A percentile compares a stretch with the other conserved stretches of the same genome.
These are phyloP conservation scores for Voacanga thouarsii DNA, from an alignment of 257 asterid genomes.

Conservation along the genomic window DNA sequence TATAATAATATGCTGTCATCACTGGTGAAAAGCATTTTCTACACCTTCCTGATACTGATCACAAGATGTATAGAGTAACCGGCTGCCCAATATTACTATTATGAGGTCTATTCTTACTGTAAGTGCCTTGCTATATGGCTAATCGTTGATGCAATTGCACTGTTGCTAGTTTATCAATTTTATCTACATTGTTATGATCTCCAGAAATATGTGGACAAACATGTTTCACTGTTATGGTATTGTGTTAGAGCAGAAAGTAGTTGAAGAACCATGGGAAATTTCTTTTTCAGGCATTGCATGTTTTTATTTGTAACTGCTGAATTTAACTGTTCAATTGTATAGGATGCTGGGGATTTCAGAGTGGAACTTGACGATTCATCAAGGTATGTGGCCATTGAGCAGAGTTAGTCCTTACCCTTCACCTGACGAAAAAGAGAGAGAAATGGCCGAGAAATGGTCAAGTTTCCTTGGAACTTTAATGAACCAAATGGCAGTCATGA, in stretches of 20 bases:
- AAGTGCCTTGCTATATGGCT: neutral
- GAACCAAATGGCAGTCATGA: slow-evolving; percentile 79
- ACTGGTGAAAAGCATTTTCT: slow-evolving; percentile 70
- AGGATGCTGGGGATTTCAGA: slow-evolving; percentile 61
- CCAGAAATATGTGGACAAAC: neutral
- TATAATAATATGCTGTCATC: slow-evolving; percentile 83
- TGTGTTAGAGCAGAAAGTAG: neutral
- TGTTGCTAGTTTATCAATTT: neutral
- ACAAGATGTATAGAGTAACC: slow-evolving; percentile 78
- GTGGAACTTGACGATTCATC: slow-evolving; percentile 58
- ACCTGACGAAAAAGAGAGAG: slow-evolving; percentile 4
- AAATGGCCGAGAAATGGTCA: slow-evolving; percentile 41
- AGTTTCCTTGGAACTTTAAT: slow-evolving; percentile 65
- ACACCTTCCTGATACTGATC: slow-evolving; percentile 79
- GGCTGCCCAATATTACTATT: slow-evolving; percentile 49
- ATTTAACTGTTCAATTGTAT: slow-evolving; percentile 5
- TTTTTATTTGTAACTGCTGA: neutral
- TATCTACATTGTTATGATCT: neutral
- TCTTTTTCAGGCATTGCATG: neutral
- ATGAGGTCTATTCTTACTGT: slow-evolving; percentile 37
- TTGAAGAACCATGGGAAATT: neutral
- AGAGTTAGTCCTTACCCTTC: slow-evolving; percentile 68
- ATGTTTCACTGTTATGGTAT: neutral
- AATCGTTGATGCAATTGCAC: neutral
- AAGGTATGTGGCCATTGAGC: slow-evolving; percentile 65